Conservation (phyloP, 495 filamentous ascomycete species). For the Xylaria intraflava region DNA sequence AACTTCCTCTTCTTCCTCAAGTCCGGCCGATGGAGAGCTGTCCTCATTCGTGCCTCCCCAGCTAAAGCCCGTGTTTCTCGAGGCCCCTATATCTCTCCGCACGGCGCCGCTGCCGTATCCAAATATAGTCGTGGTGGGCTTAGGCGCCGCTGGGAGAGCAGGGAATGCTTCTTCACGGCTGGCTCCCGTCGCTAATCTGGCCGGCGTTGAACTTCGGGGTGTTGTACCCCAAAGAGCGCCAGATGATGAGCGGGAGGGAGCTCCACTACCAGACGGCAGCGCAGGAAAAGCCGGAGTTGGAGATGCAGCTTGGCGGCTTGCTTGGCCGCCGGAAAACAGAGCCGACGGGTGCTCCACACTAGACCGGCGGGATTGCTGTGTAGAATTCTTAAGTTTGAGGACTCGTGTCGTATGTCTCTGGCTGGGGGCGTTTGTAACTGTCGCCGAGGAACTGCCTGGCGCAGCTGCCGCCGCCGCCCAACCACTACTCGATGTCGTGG, state of each 20-base stretch:
- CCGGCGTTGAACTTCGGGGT: conserved; percentile 20
- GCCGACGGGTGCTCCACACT: conserved; percentile 17
- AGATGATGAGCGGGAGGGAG: conserved; percentile 19
- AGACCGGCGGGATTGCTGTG: conserved; percentile 27
- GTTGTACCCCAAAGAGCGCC: conserved; percentile 17
- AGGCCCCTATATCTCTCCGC: conserved; percentile 53
- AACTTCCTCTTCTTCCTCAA: conserved; percentile 30
- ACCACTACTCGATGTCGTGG: conserved; percentile 39
- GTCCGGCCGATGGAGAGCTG: background rate
- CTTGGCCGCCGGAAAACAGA: conserved; percentile 11
- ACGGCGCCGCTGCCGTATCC: conserved; percentile 69
- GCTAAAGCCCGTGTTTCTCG: conserved; percentile 33
- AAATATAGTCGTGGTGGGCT: conserved; percentile 72
- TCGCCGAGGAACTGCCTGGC: conserved; percentile 32
- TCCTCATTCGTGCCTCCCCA: conserved; percentile 26
- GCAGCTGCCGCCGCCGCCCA: conserved; percentile 49
- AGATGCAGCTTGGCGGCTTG: conserved; percentile 38
- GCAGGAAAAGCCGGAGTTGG: conserved; percentile 51
- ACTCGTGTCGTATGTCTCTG: conserved; percentile 39
- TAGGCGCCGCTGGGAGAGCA: conserved; percentile 69
- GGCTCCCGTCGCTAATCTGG: background rate
- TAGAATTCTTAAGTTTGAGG: conserved; percentile 44
- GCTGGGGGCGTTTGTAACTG: conserved; percentile 26
- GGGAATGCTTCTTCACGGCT: conserved; percentile 62
- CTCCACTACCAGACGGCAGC: conserved; percentile 43